Evolutionary conservation across 495 filamentous ascomycete species (phyloP), one percentile per base, ranked within the genome.

Genomic region (Talaromyces wortmannii): DNA sequence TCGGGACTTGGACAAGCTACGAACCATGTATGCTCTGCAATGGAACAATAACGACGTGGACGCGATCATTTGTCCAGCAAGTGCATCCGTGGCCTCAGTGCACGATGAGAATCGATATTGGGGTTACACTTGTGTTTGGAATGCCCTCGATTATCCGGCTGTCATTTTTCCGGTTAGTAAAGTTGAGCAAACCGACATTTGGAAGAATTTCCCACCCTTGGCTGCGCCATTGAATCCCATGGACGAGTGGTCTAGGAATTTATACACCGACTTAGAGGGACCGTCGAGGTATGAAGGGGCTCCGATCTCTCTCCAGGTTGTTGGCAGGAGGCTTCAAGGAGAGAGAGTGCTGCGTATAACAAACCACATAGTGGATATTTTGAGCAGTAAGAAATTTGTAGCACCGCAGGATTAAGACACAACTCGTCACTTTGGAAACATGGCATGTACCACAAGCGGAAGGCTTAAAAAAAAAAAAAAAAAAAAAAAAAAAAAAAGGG

Each of bases 51-150:
- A 78, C 1, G 74, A 68, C 3, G 78, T 90, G 2, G 89, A 92
- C 70, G 85, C 85, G 4, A 82, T 94, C 45, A 71, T 94, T 0
- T 83, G 78, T 50, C 86, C 88, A 0, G 78, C 74, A 0, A 80
- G 78, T 12, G 78, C 80, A 0, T 78, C 83, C 12, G 77, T 76
- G 0, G 85, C 88, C 0, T 77, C 83, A 5, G 76, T 75, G 50
- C 75, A 85, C 48, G 79, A 80, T 33, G 81, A 80, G 12, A 72
- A 79, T 0, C 77, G 78, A 13, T 89, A 87, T 63, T 89, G 85
- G 87, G 77, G 78, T 12, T 92, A 90, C 52, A 88, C 85, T 0
- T 70, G 75, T 3, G 81, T 88, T 56, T 92, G 87, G 86, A 91
- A 92, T 59, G 60, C 89, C 36, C 67, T 90, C 0, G 85, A 90